phyloP scores from a whole-genome alignment of 2,329 filamentous ascomycete species.

The Colletotrichum lini region DNA sequence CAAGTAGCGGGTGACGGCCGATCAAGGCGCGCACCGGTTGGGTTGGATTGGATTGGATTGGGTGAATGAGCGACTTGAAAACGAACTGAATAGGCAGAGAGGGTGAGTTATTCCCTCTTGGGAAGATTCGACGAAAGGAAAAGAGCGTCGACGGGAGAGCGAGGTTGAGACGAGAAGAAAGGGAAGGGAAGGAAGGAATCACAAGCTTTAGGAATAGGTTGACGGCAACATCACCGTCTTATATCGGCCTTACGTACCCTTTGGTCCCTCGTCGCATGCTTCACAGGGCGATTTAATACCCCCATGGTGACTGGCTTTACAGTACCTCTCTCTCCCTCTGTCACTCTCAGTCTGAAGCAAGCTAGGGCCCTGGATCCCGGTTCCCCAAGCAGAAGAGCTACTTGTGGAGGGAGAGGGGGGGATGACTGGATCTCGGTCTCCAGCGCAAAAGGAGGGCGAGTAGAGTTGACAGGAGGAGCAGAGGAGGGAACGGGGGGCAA shows the following conservation, averaged over 20 bases:
- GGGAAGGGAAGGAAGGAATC: constrained; percentile 17
- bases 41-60: not conserved
- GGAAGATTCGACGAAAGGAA: constrained; percentile 30
- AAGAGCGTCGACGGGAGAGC: constrained; percentile 37
- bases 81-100: constrained; percentile 5
- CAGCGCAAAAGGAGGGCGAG: constrained; percentile 1
- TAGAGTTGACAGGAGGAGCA: constrained; percentile 5
- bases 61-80: constrained; percentile 34
- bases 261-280: constrained; percentile 30
- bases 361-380: constrained; percentile 31
- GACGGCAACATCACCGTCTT: constrained; percentile 40
- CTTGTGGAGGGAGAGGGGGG: not conserved
- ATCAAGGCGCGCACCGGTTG: constrained; percentile 27
- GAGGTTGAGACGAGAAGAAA: constrained; percentile 30
- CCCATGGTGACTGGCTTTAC: constrained; percentile 35
- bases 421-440: constrained; percentile 37
- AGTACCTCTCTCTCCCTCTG: constrained; percentile 14
- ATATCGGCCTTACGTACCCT: constrained; percentile 38
- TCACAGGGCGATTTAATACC: constrained; percentile 28
- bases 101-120: constrained; percentile 23
- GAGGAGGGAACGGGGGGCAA: not conserved
- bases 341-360: constrained; percentile 28
- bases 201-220: constrained; percentile 26
- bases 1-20: constrained; percentile 38
- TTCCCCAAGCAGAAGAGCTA: constrained; percentile 5